A percentile compares a stretch with the other conserved stretches of the same genome.
Evolutionary conservation across 1,284 basidiomycete species (phyloP).

Genomic region (Ganoderma sp.): DNA sequence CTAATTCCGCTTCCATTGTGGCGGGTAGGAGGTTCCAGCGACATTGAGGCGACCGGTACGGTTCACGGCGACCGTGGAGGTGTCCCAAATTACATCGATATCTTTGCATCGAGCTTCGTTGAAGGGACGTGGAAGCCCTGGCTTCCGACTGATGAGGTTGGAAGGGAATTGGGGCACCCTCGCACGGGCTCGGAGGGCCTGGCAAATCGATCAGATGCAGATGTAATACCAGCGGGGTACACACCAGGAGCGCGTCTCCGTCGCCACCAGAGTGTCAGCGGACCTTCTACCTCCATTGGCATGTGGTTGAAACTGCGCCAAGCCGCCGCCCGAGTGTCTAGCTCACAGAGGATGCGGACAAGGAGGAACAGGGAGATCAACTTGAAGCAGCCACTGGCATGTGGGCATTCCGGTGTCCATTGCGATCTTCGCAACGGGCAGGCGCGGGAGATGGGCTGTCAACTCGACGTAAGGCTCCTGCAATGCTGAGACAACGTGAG

Average conservation of each 20-base stretch:
- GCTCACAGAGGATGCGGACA: neutral
- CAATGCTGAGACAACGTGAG: too few species aligned
- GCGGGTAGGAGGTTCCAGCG: neutral
- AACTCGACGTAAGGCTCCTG: too few species aligned
- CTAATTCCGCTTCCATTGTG: neutral
- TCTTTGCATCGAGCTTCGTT: neutral
- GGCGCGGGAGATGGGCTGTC: too few species aligned
- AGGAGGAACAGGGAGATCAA: neutral
- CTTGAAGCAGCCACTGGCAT: neutral
- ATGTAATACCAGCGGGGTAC: neutral
- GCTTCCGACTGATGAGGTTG: neutral
- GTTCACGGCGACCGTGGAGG: neutral
- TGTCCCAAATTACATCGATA: neutral
- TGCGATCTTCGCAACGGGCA: too few species aligned
- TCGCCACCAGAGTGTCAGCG: neutral
- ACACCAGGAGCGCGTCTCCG: neutral
- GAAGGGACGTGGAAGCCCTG: neutral
- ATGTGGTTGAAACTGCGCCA: neutral
- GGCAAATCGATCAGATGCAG: neutral
- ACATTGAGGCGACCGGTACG: neutral
- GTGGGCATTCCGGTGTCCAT: too few species aligned
- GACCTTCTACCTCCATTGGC: neutral
- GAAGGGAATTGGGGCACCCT: neutral
- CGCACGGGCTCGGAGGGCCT: neutral
- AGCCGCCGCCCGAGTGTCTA: neutral